Percentiles rank a stretch among this genome's conserved stretches.
phyloP scores from a whole-genome alignment of 2,329 filamentous ascomycete species.

The Ophiostoma sp. region DNA sequence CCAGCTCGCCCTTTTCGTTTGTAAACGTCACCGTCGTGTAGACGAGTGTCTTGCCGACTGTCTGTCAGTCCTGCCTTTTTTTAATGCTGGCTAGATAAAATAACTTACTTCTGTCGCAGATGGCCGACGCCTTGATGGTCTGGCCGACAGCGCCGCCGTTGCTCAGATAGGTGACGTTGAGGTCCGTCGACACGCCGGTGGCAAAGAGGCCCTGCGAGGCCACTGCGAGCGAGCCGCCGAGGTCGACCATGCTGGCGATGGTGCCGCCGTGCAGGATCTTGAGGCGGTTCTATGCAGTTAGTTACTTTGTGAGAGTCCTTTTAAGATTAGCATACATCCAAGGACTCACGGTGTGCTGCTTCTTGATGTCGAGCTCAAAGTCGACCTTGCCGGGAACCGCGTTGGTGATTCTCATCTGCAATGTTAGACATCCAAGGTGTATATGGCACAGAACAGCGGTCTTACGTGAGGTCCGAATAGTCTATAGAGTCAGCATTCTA shows the following conservation, averaged over 20 bases:
- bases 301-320: slow-evolving; percentile 32
- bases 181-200: slow-evolving; percentile 60
- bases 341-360: slow-evolving; percentile 61
- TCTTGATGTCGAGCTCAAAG: slow-evolving; percentile 69
- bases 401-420: slow-evolving; percentile 60
- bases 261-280: slow-evolving; percentile 74
- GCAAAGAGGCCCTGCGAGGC: slow-evolving; percentile 58
- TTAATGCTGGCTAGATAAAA: too few relatives aligned
- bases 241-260: slow-evolving; percentile 67
- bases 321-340: background rate
- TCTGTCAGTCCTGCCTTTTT: background rate
- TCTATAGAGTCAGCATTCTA: slow-evolving; percentile 30
- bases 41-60: slow-evolving; percentile 60
- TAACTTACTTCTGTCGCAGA: slow-evolving; percentile 56
- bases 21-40: slow-evolving; percentile 57
- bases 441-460: background rate
- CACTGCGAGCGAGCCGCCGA: slow-evolving; percentile 60
- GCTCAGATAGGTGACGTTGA: slow-evolving; percentile 61
- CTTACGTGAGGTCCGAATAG: slow-evolving; percentile 41
- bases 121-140: slow-evolving; percentile 50
- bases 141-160: slow-evolving; percentile 55
- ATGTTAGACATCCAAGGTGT: background rate
- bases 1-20: slow-evolving; percentile 54
- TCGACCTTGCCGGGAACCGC: slow-evolving; percentile 63
- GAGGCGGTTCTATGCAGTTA: slow-evolving; percentile 55